phyloP scores from a whole-genome alignment of 2,329 filamentous ascomycete genomes.

The Pseudocercospora eumusae region DNA sequence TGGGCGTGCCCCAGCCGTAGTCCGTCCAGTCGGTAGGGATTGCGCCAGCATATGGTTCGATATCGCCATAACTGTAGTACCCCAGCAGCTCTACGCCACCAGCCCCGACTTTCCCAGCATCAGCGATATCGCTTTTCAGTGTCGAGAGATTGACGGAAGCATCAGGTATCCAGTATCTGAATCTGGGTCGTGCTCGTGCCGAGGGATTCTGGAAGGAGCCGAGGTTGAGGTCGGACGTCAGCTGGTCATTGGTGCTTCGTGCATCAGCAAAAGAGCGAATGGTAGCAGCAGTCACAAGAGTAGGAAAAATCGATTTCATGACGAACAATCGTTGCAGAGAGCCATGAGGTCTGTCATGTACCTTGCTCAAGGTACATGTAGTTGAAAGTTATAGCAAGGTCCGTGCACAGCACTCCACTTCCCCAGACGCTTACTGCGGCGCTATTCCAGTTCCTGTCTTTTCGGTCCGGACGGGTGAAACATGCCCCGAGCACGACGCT shows the following conservation, averaged over 20 bases:
- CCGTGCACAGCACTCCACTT: not conserved
- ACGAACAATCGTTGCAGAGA: not conserved
- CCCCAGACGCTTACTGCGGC: not conserved
- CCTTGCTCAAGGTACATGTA: not conserved
- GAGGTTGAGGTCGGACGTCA: slow-evolving; percentile 15
- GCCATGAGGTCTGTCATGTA: not conserved
- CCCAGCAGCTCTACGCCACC: slow-evolving; percentile 45
- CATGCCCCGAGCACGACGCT: not conserved
- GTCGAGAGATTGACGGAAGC: slow-evolving; percentile 36
- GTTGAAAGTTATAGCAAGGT: no score
- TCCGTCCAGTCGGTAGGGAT: slow-evolving; percentile 41
- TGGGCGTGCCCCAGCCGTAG: slow-evolving; percentile 45
- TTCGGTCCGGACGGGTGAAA: not conserved
- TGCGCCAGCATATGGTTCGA: slow-evolving; percentile 17
- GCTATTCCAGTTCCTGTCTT: not conserved
- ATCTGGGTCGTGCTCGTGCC: slow-evolving; percentile 2
- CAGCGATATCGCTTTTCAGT: slow-evolving; percentile 38
- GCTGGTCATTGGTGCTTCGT: slow-evolving; percentile 26
- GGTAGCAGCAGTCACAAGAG: no score
- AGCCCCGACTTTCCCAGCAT: slow-evolving; percentile 37
- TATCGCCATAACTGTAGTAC: slow-evolving; percentile 44
- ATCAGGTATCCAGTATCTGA: slow-evolving; percentile 46
- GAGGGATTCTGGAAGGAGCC: slow-evolving; percentile 15
- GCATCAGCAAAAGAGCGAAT: not conserved
- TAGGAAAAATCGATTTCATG: not conserved